Base-by-base conservation (phyloP, 371 early-diverging fungal genomes). In the Rhizopus arrhizus region DNA sequence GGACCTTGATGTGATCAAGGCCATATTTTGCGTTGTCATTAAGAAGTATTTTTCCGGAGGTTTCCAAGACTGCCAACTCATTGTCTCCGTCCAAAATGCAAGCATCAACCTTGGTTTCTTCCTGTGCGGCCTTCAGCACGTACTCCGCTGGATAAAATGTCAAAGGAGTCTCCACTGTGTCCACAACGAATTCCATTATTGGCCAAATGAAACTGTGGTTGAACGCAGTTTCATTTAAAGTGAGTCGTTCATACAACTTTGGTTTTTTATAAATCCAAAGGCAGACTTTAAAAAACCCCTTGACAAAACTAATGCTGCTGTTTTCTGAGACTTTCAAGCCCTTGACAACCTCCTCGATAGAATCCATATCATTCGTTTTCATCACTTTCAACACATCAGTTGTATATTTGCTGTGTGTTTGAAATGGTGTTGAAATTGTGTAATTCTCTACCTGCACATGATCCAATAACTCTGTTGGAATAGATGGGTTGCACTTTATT, bases 201-300 rank as follows among this genome's bases (percentile, higher is more conserved):
- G n/a, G 13, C 50, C 50, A 49, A 8, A 49, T n/a, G 32, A 49
- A 33, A 29, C 29, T 29, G 22, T 49, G 50, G 2, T 49, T 49
- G 11, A 49, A 49, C 32, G 32, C 31, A 31, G 33, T 32, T 49
- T 49, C 33, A 12, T 49, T 49, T 28, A 49, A 31, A 3, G 50
- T 1, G 31, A 49, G 50, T 5, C 33, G 50, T 29, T 32, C 33
- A 32, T 49, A 32, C 2, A 47, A 47, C 0, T 28, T 28, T 33
- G 29, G 29, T 32, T 12, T 49, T 32, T 32, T 28, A 38, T 35
- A 53, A 51, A 51, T 33, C 8, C 33, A 53, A 53, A 53, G 53
- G 53, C 53, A 53, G 36, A 53, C 53, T 36, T 53, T 3, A 38
- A 53, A 53, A 16, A 53, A 53, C 15, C 36, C 53, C 53, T 53